phyloP scores from a whole-genome alignment of 163 green algal species.

The Scenedesmus sp. region DNA sequence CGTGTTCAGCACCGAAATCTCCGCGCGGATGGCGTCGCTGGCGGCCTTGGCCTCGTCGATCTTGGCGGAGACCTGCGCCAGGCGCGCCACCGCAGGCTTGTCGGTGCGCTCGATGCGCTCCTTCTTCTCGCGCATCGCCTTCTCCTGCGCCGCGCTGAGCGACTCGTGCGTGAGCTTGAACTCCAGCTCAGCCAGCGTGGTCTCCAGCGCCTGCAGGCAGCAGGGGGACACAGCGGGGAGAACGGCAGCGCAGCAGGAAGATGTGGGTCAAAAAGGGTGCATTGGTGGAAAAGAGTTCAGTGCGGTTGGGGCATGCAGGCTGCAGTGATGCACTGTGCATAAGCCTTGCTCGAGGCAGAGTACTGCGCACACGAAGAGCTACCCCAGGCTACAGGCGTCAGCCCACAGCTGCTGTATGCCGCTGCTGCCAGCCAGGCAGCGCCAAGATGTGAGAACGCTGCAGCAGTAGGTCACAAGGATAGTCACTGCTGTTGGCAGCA shows the following conservation, averaged over 20 bases:
- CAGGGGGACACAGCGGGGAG: neutral
- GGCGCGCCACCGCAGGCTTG: conserved; percentile 50
- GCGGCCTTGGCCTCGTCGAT: conserved; percentile 64
- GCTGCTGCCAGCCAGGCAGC: too few relatives aligned
- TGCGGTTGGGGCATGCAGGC: too few relatives aligned
- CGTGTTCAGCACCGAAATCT: conserved; percentile 47
- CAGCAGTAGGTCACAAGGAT: neutral
- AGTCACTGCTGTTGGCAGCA: neutral
- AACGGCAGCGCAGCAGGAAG: neutral
- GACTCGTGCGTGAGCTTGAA: conserved; percentile 69
- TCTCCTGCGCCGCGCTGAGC: conserved; percentile 61
- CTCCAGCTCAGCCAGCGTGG: conserved; percentile 55
- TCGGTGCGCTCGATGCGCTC: conserved; percentile 53
- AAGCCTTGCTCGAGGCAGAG: too few relatives aligned
- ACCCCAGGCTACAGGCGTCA: neutral
- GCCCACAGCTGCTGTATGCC: neutral
- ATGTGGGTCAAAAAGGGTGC: neutral
- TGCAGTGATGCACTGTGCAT: too few relatives aligned
- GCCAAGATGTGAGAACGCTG: neutral
- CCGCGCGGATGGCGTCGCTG: conserved; percentile 32
- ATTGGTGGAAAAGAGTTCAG: too few relatives aligned
- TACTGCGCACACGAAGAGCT: neutral
- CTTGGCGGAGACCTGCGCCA: conserved; percentile 33
- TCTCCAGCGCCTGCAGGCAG: conserved; percentile 18
- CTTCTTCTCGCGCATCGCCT: conserved; percentile 56